phyloP scores from a whole-genome alignment of 2,329 filamentous ascomycete species.

The Lachnellula willkommii region DNA sequence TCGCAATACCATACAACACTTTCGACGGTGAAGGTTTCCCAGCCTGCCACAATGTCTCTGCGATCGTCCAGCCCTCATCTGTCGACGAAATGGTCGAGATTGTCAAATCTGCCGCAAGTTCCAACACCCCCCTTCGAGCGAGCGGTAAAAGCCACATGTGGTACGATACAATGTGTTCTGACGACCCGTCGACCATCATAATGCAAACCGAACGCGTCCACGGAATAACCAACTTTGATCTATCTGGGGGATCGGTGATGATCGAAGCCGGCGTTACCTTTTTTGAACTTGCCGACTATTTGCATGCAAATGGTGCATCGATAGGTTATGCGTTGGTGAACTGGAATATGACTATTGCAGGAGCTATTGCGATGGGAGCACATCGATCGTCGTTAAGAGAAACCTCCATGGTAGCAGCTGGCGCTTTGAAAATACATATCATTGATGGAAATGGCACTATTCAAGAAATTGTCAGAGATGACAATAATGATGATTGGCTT shows the following conservation, averaged over 20 bases:
- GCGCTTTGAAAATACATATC: constrained; percentile 15
- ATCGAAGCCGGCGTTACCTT: constrained; percentile 20
- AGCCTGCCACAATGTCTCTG: constrained; percentile 15
- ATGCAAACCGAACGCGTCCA: constrained; percentile 14
- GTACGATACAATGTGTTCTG: constrained; percentile 21
- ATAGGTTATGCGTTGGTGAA: constrained; percentile 19
- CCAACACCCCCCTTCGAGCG: constrained; percentile 13
- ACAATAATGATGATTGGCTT: constrained; percentile 16
- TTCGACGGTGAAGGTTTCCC: constrained; percentile 17
- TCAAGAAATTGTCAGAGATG: constrained; percentile 9
- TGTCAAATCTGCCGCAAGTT: constrained; percentile 11
- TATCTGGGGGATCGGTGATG: constrained; percentile 9
- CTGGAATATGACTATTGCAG: constrained; percentile 21
- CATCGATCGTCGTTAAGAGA: constrained; percentile 15
- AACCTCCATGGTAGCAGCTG: constrained; percentile 16
- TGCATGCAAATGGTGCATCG: constrained; percentile 10
- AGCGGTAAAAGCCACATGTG: constrained; percentile 18
- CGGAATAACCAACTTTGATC: constrained; percentile 11
- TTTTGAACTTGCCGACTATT: constrained; percentile 17
- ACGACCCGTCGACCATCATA: constrained; percentile 13
- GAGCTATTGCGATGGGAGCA: constrained; percentile 19
- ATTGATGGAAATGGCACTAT: constrained; percentile 15
- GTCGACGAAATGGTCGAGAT: constrained; percentile 15
- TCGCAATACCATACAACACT: constrained; percentile 10
- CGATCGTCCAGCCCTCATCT: constrained; percentile 6